These are phyloP conservation scores for Microdochium bolleyi DNA, from an alignment of 2,329 filamentous ascomycete genomes.

Conservation along the genomic window DNA sequence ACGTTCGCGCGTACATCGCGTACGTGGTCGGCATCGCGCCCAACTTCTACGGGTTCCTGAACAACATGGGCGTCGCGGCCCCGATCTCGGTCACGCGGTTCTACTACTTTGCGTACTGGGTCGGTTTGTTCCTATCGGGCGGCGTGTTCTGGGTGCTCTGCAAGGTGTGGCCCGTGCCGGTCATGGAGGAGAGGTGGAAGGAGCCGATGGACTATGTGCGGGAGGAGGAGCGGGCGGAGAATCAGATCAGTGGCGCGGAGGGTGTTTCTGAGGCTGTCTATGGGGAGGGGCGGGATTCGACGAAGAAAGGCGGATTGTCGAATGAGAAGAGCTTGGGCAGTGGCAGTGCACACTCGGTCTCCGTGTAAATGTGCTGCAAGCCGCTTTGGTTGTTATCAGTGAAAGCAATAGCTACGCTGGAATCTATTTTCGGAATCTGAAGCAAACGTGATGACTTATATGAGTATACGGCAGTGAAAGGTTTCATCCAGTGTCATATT, in stretches of 20 bases:
- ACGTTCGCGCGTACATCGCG: constrained; percentile 21
- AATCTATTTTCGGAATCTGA: too few species aligned
- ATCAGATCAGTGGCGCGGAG: too few species aligned
- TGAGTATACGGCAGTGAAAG: neutral
- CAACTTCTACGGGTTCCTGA: constrained; percentile 31
- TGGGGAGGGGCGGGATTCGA: too few species aligned
- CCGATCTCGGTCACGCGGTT: constrained; percentile 29
- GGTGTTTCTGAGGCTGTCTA: too few species aligned
- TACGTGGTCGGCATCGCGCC: constrained; percentile 24
- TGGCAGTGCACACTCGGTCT: too few species aligned
- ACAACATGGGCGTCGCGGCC: constrained; percentile 27
- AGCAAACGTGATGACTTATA: neutral
- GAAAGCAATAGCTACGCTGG: too few species aligned
- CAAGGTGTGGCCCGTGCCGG: constrained; percentile 7
- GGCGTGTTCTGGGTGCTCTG: constrained; percentile 14
- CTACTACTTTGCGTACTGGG: constrained; percentile 49
- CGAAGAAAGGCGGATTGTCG: too few species aligned
- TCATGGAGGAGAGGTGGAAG: constrained; percentile 16
- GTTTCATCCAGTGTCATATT: neutral
- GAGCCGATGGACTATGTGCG: constrained; percentile 26
- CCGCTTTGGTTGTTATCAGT: too few species aligned
- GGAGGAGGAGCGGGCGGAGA: constrained; percentile 8
- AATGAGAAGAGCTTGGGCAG: too few species aligned
- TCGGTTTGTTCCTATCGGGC: constrained; percentile 37
- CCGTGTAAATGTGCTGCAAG: too few species aligned